Evolutionary conservation across 192 early-diverging fungal species (phyloP).

Genomic region (Mortierella hygrophila): DNA sequence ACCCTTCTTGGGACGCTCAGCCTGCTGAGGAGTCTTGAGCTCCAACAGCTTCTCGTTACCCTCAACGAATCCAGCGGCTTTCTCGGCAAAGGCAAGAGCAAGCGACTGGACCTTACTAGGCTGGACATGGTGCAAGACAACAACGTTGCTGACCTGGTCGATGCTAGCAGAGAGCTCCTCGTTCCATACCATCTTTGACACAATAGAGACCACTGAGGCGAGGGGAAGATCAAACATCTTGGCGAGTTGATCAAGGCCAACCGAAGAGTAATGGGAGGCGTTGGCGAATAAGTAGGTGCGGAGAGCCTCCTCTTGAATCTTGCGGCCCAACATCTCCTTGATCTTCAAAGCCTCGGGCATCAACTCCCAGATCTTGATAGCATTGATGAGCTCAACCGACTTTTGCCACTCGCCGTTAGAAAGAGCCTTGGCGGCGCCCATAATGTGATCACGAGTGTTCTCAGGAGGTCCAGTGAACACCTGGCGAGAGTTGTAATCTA

Average conservation of each 20-base stretch:
- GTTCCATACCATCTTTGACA: conserved; percentile 93
- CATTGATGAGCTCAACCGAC: conserved; percentile 82
- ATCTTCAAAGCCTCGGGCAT: conserved; percentile 83
- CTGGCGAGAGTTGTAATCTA: conserved; percentile 96
- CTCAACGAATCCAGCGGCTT: conserved; percentile 87
- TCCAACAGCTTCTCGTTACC: conserved; percentile 92
- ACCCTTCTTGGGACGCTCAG: conserved; percentile 34
- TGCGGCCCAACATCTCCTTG: conserved; percentile 88
- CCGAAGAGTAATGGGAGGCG: conserved; percentile 88
- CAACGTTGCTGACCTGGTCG: conserved; percentile 83
- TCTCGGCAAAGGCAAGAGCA: conserved; percentile 87
- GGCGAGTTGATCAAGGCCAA: conserved; percentile 84
- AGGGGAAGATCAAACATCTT: conserved; percentile 88
- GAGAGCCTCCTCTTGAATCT: conserved; percentile 95
- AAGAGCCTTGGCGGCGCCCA: conserved; percentile 94
- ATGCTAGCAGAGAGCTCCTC: conserved; percentile 91
- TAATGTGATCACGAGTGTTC: conserved; percentile 98
- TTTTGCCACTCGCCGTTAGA: conserved; percentile 94
- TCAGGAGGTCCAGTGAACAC: conserved; percentile 95
- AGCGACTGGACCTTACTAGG: conserved; percentile 84
- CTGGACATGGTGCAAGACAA: conserved; percentile 86
- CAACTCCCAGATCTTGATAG: conserved; percentile 97
- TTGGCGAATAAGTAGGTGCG: conserved; percentile 96
- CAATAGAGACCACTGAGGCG: conserved; percentile 73
- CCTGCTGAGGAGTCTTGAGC: conserved; percentile 60